Evolutionary conservation across 164 flowering plant species (phyloP).

Genomic region (Echeveria elegans): DNA sequence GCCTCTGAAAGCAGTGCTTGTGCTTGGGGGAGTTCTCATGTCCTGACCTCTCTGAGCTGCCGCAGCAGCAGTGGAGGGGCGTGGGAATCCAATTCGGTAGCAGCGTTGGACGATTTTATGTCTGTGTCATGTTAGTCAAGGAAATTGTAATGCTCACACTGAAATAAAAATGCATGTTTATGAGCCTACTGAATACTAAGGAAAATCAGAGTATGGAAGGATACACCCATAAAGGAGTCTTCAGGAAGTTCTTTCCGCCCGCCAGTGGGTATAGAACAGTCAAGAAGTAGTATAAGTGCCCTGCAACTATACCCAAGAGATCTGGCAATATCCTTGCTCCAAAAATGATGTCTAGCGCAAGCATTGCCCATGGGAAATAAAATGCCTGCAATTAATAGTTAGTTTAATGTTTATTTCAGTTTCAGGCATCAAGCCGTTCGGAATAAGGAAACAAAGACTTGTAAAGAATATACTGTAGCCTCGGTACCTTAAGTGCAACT

Average conservation of each 20-base stretch:
- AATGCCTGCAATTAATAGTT: conserved; percentile 53
- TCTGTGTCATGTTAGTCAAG: conserved; percentile 13
- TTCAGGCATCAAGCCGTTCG: neutral
- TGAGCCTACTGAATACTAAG: neutral
- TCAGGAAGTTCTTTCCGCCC: conserved; percentile 65
- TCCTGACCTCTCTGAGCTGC: neutral
- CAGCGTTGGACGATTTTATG: conserved; percentile 12
- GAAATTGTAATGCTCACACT: neutral
- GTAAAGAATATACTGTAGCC: neutral
- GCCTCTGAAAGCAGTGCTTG: conserved; percentile 13
- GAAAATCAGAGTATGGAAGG: conserved; percentile 32
- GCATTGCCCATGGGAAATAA: conserved; percentile 98
- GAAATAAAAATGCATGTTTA: neutral
- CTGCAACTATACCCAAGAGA: conserved; percentile 83
- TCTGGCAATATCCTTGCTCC: conserved; percentile 73
- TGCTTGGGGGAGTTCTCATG: neutral
- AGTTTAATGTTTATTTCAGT: neutral
- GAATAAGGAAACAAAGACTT: neutral
- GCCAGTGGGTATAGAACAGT: conserved; percentile 89
- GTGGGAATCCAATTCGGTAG: conserved; percentile 11
- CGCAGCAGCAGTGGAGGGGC: conserved; percentile 3
- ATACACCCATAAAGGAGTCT: conserved; percentile 93
- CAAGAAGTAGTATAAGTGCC: conserved; percentile 89
- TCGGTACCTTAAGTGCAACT: conserved; percentile 40
- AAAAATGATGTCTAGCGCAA: conserved; percentile 82